Evolutionary conservation across 108 stramenopile species (phyloP).

Genomic region (Nitzschia sp.): DNA sequence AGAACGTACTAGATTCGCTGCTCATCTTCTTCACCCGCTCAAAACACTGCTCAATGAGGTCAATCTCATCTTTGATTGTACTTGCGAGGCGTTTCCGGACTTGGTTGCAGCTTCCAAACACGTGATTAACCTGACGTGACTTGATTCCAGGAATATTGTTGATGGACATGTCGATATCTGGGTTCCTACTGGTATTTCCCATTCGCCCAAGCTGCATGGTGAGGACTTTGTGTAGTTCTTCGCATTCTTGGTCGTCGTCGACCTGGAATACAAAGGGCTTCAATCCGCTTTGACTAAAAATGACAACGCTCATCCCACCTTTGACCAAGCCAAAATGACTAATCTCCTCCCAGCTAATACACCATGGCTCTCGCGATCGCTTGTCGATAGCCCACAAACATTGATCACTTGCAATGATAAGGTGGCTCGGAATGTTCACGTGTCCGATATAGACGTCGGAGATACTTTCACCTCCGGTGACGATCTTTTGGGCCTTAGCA

Average conservation of each 20-base stretch:
- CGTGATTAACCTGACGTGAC: constrained; percentile 44
- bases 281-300: constrained; percentile 64
- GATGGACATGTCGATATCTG: constrained; percentile 45
- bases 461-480: constrained; percentile 71
- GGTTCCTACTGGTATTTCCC: constrained; percentile 47
- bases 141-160: constrained; percentile 71
- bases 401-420: constrained; percentile 75
- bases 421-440: constrained; percentile 58
- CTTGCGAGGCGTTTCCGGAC: constrained; percentile 32
- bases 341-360: constrained; percentile 77
- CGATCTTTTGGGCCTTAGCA: constrained; percentile 78
- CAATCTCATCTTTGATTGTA: constrained; percentile 62
- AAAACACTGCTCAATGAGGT: constrained; percentile 70
- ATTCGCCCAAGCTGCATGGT: constrained; percentile 63
- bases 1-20: constrained; percentile 54
- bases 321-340: constrained; percentile 54
- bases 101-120: constrained; percentile 74
- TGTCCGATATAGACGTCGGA: constrained; percentile 79
- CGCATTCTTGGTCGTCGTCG: constrained; percentile 34
- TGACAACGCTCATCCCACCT: constrained; percentile 52
- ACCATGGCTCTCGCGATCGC: constrained; percentile 60
- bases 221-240: constrained; percentile 46
- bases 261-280: constrained; percentile 63
- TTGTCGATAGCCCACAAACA: constrained; percentile 70
- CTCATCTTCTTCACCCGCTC: constrained; percentile 53